Percentiles rank a stretch among this genome's conserved stretches.
phyloP scores from a whole-genome alignment of 148 eudicot genomes.

The Camellia lanceoleosa region DNA sequence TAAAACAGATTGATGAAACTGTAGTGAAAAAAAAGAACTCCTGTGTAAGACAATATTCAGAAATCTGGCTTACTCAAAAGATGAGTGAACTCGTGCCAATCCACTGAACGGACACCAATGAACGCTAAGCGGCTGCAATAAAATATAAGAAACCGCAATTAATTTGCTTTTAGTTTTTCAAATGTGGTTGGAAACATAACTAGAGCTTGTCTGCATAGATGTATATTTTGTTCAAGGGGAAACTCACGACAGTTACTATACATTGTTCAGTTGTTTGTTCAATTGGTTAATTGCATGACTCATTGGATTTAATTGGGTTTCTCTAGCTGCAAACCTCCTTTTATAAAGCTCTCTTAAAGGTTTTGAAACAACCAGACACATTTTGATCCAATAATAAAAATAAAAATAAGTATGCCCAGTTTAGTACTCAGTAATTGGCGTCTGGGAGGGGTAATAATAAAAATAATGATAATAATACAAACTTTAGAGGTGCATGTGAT shows the following conservation, averaged over 20 bases:
- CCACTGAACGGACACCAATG: constrained; percentile 36
- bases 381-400: neutral
- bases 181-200: neutral
- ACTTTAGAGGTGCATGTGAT: neutral
- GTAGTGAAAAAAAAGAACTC: neutral
- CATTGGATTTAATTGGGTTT: neutral
- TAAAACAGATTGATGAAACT: neutral
- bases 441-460: too few relatives aligned
- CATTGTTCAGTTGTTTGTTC: neutral
- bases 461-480: neutral
- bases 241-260: neutral
- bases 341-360: neutral
- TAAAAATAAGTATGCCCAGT: neutral
- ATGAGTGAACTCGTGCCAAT: constrained; percentile 21
- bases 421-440: too few relatives aligned
- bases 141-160: neutral
- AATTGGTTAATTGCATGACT: neutral
- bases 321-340: neutral
- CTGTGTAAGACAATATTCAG: neutral
- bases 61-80: constrained; percentile 29
- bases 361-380: neutral
- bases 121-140: constrained; percentile 33
- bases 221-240: neutral
- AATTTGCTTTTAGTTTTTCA: neutral
- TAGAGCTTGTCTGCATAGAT: neutral